These are phyloP conservation scores for Lizanozyma gosingica DNA, from an alignment of 1,139 yeast genomes.

Conservation along the genomic window DNA sequence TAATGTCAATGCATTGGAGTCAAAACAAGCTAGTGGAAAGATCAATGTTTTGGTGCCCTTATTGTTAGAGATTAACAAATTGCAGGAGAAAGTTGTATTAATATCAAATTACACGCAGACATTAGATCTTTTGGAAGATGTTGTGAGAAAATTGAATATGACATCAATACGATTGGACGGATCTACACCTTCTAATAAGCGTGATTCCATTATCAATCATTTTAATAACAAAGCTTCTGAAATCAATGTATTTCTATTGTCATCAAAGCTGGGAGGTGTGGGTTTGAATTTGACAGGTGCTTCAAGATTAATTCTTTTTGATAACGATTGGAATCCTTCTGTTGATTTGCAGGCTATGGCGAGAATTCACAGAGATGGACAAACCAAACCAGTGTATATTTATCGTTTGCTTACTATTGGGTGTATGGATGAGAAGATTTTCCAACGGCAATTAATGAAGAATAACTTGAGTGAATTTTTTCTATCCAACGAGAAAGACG, in stretches of 20 bases:
- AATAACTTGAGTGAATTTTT: constrained; percentile 72
- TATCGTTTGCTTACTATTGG: constrained; percentile 84
- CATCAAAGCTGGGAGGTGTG: constrained; percentile 92
- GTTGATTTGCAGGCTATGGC: constrained; percentile 95
- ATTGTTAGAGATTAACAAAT: constrained; percentile 34
- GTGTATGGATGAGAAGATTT: constrained; percentile 87
- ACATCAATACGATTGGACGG: constrained; percentile 73
- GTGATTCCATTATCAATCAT: constrained; percentile 58
- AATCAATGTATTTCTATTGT: constrained; percentile 56
- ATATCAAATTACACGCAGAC: constrained; percentile 90
- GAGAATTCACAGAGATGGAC: constrained; percentile 91
- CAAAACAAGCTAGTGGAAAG: constrained; percentile 43
- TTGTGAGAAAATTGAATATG: constrained; percentile 43
- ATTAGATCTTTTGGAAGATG: constrained; percentile 60
- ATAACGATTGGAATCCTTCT: constrained; percentile 94
- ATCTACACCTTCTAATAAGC: constrained; percentile 54
- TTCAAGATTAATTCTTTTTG: constrained; percentile 72
- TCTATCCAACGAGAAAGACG: constrained; percentile 47
- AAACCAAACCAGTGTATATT: constrained; percentile 64
- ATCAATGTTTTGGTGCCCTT: constrained; percentile 45
- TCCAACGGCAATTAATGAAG: constrained; percentile 88
- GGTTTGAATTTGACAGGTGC: constrained; percentile 91
- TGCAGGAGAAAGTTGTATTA: constrained; percentile 68
- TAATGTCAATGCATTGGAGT: constrained; percentile 21
- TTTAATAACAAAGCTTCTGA: constrained; percentile 49